phyloP scores from a whole-genome alignment of 1,284 basidiomycete species.

The Ganoderma leucocontextum region DNA sequence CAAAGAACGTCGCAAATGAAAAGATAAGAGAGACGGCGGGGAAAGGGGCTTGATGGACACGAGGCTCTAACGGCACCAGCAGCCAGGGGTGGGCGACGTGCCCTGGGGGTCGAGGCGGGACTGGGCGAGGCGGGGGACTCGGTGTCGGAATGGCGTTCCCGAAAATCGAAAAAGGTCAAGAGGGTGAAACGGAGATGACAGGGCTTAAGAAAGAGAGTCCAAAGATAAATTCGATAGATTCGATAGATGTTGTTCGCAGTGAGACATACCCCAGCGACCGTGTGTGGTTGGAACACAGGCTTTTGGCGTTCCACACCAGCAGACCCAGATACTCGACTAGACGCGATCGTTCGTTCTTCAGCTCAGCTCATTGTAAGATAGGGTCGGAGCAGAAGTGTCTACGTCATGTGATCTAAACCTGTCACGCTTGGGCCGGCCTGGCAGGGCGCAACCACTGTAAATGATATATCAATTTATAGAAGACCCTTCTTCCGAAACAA shows the following conservation, averaged over 20 bases:
- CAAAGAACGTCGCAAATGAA: not conserved
- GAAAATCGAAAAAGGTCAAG: slow-evolving; percentile 6
- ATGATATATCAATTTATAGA: no score
- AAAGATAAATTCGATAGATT: not conserved
- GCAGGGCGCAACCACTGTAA: no score
- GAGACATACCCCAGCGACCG: not conserved
- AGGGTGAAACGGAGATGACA: not conserved
- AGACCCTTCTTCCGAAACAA: no score
- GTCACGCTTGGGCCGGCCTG: no score
- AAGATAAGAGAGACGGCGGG: not conserved
- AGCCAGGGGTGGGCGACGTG: not conserved
- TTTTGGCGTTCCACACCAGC: not conserved
- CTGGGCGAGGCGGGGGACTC: not conserved
- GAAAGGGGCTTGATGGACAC: not conserved
- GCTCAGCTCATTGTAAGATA: not conserved
- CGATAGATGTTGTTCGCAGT: no score
- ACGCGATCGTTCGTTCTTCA: not conserved
- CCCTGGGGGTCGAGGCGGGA: not conserved
- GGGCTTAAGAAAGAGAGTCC: not conserved
- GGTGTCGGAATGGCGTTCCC: slow-evolving; percentile 4
- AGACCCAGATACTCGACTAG: not conserved
- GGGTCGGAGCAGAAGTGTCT: no score
- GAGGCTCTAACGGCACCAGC: not conserved
- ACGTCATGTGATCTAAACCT: no score
- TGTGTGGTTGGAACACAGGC: not conserved